phyloP scores from a whole-genome alignment of 2,329 filamentous ascomycete species.

The Ceratocystis lukuohia region DNA sequence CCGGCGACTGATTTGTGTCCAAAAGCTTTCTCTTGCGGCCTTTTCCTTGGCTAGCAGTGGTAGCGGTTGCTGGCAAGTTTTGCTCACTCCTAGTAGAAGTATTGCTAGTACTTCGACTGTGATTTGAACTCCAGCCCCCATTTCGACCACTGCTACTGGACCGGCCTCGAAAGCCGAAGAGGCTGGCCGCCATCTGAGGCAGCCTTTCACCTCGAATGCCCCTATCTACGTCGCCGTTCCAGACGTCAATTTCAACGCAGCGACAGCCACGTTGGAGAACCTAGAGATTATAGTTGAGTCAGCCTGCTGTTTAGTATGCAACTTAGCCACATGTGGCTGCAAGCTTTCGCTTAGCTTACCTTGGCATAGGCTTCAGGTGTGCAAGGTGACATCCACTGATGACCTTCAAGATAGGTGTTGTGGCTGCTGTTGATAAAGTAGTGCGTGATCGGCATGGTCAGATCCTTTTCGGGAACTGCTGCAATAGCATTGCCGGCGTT shows the following conservation, averaged over 20 bases:
- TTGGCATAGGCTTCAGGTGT: conserved; percentile 66
- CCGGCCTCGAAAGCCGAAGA: conserved; percentile 28
- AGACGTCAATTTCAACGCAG: conserved; percentile 91
- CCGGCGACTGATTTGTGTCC: not conserved
- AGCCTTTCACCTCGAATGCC: conserved; percentile 36
- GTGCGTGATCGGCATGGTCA: conserved; percentile 60
- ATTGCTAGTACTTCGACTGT: conserved; percentile 3
- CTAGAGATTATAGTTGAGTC: conserved; percentile 27
- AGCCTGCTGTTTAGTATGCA: not conserved
- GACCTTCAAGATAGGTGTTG: conserved; percentile 82
- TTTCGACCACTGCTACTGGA: conserved; percentile 11
- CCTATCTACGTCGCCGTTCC: conserved; percentile 54
- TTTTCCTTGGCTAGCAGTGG: not conserved
- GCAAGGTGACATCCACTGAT: conserved; percentile 67
- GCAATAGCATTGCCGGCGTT: conserved; percentile 29
- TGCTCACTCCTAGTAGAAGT: not conserved
- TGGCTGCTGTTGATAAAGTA: conserved; percentile 94
- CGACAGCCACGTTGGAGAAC: conserved; percentile 66
- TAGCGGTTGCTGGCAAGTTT: not conserved
- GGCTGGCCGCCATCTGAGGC: conserved; percentile 33
- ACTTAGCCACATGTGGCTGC: not conserved
- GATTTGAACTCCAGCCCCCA: not conserved
- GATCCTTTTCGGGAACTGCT: conserved; percentile 37
- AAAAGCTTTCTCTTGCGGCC: not conserved
- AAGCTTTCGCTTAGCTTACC: conserved; percentile 33